Percentiles rank a stretch among this genome's conserved stretches.
Evolutionary conservation across 495 filamentous ascomycete species (phyloP).

Genomic region (Aspergillus steynii): DNA sequence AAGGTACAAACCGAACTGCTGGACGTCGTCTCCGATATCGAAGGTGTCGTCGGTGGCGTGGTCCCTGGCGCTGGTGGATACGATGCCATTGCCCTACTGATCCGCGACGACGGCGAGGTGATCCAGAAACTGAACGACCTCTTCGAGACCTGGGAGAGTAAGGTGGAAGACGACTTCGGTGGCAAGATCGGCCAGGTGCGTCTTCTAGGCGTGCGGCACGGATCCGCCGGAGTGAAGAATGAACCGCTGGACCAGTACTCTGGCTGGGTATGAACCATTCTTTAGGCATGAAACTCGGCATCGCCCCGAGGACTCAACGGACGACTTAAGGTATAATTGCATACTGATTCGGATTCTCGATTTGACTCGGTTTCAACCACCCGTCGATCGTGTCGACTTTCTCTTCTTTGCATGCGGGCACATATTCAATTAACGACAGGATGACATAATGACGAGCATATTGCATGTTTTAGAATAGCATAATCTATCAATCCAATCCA

Average conservation of each 20-base stretch:
- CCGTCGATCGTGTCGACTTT: not conserved
- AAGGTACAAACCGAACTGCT: constrained; percentile 79
- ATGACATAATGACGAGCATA: not conserved
- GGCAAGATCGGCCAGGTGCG: constrained; percentile 71
- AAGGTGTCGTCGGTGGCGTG: constrained; percentile 86
- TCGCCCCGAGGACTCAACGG: not conserved
- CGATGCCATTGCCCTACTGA: constrained; percentile 82
- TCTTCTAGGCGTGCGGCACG: constrained; percentile 78
- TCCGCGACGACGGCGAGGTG: constrained; percentile 71
- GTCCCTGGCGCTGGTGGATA: constrained; percentile 94
- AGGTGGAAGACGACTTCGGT: constrained; percentile 49
- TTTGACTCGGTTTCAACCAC: not conserved
- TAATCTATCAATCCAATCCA: not conserved
- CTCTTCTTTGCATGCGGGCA: not conserved
- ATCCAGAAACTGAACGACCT: constrained; percentile 61
- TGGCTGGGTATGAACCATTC: constrained; percentile 52
- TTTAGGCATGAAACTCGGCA: not conserved
- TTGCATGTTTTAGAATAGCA: not conserved
- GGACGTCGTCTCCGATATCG: constrained; percentile 67
- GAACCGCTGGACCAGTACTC: constrained; percentile 64
- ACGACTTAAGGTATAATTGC: not conserved
- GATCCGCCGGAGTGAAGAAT: constrained; percentile 76
- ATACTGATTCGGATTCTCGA: not conserved
- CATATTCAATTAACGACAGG: not conserved
- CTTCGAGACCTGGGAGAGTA: constrained; percentile 62